phyloP scores from a whole-genome alignment of 805 yeast species.

The Yarrowia alimentaria region DNA sequence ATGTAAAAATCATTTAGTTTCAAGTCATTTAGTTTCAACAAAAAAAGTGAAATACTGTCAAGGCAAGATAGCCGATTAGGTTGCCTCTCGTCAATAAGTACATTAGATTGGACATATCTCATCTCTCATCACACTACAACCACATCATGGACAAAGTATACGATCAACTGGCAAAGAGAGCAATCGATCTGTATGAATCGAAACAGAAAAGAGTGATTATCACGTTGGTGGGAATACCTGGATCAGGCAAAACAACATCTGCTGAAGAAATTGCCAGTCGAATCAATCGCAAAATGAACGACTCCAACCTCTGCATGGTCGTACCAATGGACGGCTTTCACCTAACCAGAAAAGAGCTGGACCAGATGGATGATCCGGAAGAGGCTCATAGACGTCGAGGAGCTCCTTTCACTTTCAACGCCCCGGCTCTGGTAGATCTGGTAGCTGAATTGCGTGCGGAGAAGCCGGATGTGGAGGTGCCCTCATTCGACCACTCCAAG shows the following conservation, averaged over 20 bases:
- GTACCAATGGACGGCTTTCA: slow-evolving; percentile 81
- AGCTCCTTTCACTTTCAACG: slow-evolving; percentile 82
- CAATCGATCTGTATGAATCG: neutral
- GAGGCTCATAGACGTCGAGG: slow-evolving; percentile 69
- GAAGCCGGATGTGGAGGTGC: slow-evolving; percentile 39
- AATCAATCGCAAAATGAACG: slow-evolving; percentile 42
- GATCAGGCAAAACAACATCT: slow-evolving; percentile 78
- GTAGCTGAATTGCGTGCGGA: slow-evolving; percentile 37
- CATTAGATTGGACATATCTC: too few relatives aligned
- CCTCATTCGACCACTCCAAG: slow-evolving; percentile 69
- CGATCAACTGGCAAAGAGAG: slow-evolving; percentile 12
- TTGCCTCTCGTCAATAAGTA: too few relatives aligned
- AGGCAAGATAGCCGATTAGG: too few relatives aligned
- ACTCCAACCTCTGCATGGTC: slow-evolving; percentile 27
- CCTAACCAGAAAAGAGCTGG: slow-evolving; percentile 50
- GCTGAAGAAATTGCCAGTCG: slow-evolving; percentile 48
- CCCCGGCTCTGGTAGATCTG: slow-evolving; percentile 45
- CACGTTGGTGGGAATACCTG: slow-evolving; percentile 74
- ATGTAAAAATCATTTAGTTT: too few relatives aligned
- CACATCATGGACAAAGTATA: slow-evolving; percentile 17
- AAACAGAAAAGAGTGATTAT: slow-evolving; percentile 48
- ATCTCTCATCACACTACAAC: neutral
- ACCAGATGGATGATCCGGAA: slow-evolving; percentile 52
- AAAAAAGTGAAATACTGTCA: too few relatives aligned
- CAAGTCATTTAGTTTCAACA: too few relatives aligned